These are phyloP conservation scores for Warburgia ugandensis DNA, from an alignment of 164 flowering plant genomes.

Conservation along the genomic window DNA sequence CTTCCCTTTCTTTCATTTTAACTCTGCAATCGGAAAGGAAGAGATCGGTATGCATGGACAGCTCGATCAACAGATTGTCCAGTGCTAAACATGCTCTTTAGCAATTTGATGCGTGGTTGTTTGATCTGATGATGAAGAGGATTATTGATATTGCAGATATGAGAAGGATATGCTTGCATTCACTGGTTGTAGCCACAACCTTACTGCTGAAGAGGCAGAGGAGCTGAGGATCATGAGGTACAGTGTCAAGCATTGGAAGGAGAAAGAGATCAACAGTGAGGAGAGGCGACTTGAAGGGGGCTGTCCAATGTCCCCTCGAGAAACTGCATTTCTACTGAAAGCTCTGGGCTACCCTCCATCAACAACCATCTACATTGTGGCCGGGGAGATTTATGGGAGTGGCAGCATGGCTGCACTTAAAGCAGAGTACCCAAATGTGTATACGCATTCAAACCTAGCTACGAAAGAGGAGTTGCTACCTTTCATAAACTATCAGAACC, in stretches of 20 bases:
- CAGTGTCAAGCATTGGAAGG: slow-evolving; percentile 76
- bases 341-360: slow-evolving; percentile 85
- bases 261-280: slow-evolving; percentile 68
- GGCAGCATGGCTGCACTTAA: slow-evolving; percentile 51
- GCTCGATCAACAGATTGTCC: too few relatives aligned
- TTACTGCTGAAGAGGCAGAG: slow-evolving; percentile 47
- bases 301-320: slow-evolving; percentile 94
- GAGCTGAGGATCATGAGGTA: slow-evolving; percentile 68
- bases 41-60: too few relatives aligned
- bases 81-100: too few relatives aligned
- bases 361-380: slow-evolving; percentile 77
- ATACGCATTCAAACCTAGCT: slow-evolving; percentile 64
- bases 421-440: slow-evolving; percentile 65
- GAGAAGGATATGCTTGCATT: slow-evolving; percentile 93
- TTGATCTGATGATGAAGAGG: too few relatives aligned
- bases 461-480: slow-evolving; percentile 64
- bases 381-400: slow-evolving; percentile 75
- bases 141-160: slow-evolving; percentile 34
- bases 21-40: too few relatives aligned
- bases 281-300: slow-evolving; percentile 61
- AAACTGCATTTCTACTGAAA: slow-evolving; percentile 77
- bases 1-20: too few relatives aligned
- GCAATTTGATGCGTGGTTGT: too few relatives aligned
- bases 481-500: slow-evolving; percentile 53
- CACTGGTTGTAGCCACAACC: slow-evolving; percentile 87